Evolutionary conservation across 768 basidiomycete species (phyloP).

Genomic region (Boletus fagicola): DNA sequence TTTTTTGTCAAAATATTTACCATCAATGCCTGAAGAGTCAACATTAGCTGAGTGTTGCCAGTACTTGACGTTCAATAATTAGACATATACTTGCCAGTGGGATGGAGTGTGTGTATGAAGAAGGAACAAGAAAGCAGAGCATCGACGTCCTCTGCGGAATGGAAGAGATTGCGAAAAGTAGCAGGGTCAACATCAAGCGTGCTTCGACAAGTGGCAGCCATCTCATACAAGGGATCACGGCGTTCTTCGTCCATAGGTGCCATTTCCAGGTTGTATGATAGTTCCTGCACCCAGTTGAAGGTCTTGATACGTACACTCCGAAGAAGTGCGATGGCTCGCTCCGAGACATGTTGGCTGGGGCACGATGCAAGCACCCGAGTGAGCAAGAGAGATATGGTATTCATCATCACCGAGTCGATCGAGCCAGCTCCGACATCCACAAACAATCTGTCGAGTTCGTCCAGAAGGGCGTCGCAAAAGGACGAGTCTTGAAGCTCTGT

Average conservation of each 20-base stretch:
- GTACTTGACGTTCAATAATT: not conserved
- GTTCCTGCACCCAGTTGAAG: not conserved
- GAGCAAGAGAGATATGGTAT: too few species aligned
- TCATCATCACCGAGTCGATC: too few species aligned
- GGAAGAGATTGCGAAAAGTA: not conserved
- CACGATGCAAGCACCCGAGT: too few species aligned
- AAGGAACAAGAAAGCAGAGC: conserved; percentile 23
- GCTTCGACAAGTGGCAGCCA: too few species aligned
- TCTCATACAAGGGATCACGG: not conserved
- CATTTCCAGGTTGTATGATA: not conserved
- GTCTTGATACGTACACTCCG: not conserved
- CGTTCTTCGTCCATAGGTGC: not conserved
- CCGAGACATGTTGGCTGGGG: not conserved
- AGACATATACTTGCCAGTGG: not conserved
- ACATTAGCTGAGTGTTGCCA: not conserved
- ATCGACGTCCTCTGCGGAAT: too few species aligned
- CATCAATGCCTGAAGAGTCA: not conserved
- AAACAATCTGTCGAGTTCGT: too few species aligned
- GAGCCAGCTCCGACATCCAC: too few species aligned
- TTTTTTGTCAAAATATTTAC: too few species aligned
- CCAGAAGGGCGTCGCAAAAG: too few species aligned
- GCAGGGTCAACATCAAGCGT: not conserved
- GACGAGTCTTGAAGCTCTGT: too few species aligned
- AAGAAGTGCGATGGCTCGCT: not conserved
- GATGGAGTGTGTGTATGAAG: conserved; percentile 17